Percentiles rank a stretch among this genome's conserved stretches.
These are phyloP conservation scores for Penicillium sp. DNA, from an alignment of 2,329 filamentous ascomycete genomes.

Conservation along the genomic window DNA sequence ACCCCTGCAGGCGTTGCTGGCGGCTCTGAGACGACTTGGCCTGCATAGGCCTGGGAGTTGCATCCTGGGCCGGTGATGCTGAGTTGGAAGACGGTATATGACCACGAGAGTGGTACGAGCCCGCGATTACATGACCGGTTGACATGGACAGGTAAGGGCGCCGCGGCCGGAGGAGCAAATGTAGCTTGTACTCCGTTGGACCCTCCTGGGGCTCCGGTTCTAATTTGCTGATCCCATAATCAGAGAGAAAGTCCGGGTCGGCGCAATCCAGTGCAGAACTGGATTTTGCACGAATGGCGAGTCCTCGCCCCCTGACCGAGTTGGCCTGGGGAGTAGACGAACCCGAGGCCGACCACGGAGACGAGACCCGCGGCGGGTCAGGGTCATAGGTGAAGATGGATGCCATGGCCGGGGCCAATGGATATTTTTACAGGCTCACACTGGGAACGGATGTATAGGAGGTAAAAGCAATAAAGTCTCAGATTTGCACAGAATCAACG, in stretches of 20 bases:
- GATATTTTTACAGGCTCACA: slow-evolving; percentile 8
- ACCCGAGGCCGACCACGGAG: slow-evolving; percentile 71
- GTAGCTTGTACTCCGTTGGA: slow-evolving; percentile 93
- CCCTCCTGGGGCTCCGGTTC: slow-evolving; percentile 90
- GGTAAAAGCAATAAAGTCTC: background rate
- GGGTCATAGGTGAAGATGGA: slow-evolving; percentile 95
- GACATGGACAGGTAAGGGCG: slow-evolving; percentile 68
- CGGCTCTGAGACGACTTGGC: slow-evolving; percentile 61
- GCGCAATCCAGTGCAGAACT: slow-evolving; percentile 38
- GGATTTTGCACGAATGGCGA: slow-evolving; percentile 27
- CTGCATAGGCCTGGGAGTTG: slow-evolving; percentile 35
- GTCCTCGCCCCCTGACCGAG: slow-evolving; percentile 22
- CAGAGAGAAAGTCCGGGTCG: slow-evolving; percentile 40
- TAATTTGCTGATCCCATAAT: slow-evolving; percentile 67
- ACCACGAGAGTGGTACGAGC: slow-evolving; percentile 46
- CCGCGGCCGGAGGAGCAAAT: slow-evolving; percentile 74
- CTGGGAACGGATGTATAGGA: slow-evolving; percentile 12
- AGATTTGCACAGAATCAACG: background rate
- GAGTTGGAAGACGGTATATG: slow-evolving; percentile 16
- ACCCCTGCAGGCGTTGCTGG: slow-evolving; percentile 77
- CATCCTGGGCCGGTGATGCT: slow-evolving; percentile 29
- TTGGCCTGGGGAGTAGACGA: slow-evolving; percentile 38
- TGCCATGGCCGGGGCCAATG: slow-evolving; percentile 56
- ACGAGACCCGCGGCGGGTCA: slow-evolving; percentile 79
- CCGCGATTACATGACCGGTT: slow-evolving; percentile 54